Evolutionary conservation across 2,329 filamentous ascomycete species (phyloP).

Genomic region (Penicillium crustosum): DNA sequence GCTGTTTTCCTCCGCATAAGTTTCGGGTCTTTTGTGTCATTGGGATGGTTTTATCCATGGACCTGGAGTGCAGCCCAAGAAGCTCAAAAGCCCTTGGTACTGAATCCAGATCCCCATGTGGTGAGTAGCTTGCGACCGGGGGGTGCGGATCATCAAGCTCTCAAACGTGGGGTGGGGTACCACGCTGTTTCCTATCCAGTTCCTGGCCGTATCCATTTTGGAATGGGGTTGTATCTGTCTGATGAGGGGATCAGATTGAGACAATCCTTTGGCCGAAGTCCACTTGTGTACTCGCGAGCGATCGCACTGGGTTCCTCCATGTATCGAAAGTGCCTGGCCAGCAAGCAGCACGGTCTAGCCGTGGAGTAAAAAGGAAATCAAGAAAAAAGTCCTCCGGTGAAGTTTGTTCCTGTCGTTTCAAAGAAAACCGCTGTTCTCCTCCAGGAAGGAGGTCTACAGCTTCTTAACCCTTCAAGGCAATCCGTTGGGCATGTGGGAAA

Average conservation of each 20-base stretch:
- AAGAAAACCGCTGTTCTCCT: not conserved
- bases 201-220: constrained; percentile 5
- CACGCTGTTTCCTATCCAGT: constrained; percentile 10
- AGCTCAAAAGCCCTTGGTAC: not conserved
- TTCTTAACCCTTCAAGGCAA: constrained; percentile 30
- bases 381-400: constrained; percentile 9
- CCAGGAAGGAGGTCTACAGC: constrained; percentile 5
- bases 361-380: constrained; percentile 5
- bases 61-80: not conserved
- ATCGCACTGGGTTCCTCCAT: constrained; percentile 4
- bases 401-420: not conserved
- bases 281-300: not conserved
- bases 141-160: not conserved
- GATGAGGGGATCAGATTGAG: not conserved
- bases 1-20: constrained; percentile 6
- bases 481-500: constrained; percentile 36
- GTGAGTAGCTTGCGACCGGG: not conserved
- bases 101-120: not conserved
- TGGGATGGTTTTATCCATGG: not conserved
- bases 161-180: not conserved
- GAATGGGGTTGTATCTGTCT: not conserved
- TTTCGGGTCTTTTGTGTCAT: constrained; percentile 5
- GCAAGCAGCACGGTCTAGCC: constrained; percentile 6
- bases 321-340: constrained; percentile 3
- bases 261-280: constrained; percentile 1